Conservation (phyloP, 2,329 filamentous ascomycete genomes). For the Aspergillus melleus region DNA sequence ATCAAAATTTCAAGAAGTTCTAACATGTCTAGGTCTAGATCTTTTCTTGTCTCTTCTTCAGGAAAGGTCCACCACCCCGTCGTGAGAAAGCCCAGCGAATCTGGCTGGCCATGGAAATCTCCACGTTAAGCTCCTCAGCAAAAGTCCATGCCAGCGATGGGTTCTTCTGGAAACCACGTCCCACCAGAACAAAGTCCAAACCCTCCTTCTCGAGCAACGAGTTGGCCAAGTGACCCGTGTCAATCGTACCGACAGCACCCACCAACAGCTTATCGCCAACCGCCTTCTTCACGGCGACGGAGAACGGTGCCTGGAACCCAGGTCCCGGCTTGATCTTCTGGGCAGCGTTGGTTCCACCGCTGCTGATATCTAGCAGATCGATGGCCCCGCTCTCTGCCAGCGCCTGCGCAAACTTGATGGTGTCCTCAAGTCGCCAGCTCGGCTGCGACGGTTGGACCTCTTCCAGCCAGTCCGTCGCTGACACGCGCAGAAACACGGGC, state of each 20-base stretch:
- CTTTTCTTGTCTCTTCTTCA: constrained; percentile 12
- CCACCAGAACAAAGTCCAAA: constrained; percentile 70
- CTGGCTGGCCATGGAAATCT: constrained; percentile 72
- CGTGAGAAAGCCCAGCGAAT: constrained; percentile 56
- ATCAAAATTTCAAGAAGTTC: background rate
- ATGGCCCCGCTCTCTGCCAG: constrained; percentile 69
- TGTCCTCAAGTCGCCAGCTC: constrained; percentile 70
- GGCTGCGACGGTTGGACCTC: constrained; percentile 55
- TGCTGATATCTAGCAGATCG: constrained; percentile 80
- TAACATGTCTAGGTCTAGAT: background rate
- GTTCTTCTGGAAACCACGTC: constrained; percentile 77
- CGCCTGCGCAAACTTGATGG: constrained; percentile 61
- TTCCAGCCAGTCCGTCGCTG: constrained; percentile 73
- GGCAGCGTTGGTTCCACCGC: constrained; percentile 7
- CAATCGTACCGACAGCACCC: constrained; percentile 73
- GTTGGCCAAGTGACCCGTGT: constrained; percentile 67
- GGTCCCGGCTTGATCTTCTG: constrained; percentile 50
- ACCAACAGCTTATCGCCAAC: constrained; percentile 70
- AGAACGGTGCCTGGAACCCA: constrained; percentile 73
- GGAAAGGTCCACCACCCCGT: constrained; percentile 16
- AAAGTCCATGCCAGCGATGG: constrained; percentile 73
- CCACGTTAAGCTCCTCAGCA: constrained; percentile 70
- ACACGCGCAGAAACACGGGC: constrained; percentile 72
- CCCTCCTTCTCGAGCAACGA: constrained; percentile 53
- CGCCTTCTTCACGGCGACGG: constrained; percentile 68